Evolutionary conservation across 2,329 filamentous ascomycete species (phyloP).

Genomic region (Coniochaeta hoffmannii): DNA sequence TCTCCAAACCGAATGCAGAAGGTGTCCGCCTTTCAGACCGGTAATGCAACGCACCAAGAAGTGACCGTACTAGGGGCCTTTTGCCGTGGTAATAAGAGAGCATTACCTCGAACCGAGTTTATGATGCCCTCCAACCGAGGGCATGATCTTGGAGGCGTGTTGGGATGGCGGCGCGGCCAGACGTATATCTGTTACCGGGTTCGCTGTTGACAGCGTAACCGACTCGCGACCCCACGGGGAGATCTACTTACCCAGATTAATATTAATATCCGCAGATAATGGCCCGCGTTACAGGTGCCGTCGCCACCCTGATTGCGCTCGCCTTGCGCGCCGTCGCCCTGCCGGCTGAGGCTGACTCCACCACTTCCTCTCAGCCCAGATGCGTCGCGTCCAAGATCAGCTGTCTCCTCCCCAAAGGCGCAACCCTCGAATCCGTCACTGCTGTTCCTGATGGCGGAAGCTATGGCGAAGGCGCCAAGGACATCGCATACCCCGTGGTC

Average conservation of each 20-base stretch:
- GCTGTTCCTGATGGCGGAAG: conserved; percentile 16
- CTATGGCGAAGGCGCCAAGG: conserved; percentile 26
- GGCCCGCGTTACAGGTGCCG: not conserved
- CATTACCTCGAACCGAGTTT: not conserved
- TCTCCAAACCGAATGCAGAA: not conserved
- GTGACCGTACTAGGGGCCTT: too few species aligned
- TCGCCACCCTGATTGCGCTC: not conserved
- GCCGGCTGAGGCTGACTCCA: not conserved
- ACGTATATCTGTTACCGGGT: not conserved
- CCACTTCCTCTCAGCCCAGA: not conserved
- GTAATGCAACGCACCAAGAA: too few species aligned
- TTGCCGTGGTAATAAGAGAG: too few species aligned
- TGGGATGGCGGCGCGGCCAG: not conserved
- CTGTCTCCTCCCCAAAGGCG: conserved; percentile 6
- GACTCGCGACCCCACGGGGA: not conserved
- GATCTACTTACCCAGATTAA: not conserved
- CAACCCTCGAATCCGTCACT: conserved; percentile 11
- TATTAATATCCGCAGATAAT: conserved; percentile 1
- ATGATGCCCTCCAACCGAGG: not conserved
- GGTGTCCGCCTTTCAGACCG: too few species aligned
- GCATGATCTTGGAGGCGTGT: not conserved
- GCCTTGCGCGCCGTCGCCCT: not conserved
- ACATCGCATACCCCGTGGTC: conserved; percentile 26
- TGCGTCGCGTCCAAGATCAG: conserved; percentile 9
- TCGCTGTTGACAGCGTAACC: not conserved